Conservation (phyloP, 805 yeast species). For the Blastobotrys robertii region DNA sequence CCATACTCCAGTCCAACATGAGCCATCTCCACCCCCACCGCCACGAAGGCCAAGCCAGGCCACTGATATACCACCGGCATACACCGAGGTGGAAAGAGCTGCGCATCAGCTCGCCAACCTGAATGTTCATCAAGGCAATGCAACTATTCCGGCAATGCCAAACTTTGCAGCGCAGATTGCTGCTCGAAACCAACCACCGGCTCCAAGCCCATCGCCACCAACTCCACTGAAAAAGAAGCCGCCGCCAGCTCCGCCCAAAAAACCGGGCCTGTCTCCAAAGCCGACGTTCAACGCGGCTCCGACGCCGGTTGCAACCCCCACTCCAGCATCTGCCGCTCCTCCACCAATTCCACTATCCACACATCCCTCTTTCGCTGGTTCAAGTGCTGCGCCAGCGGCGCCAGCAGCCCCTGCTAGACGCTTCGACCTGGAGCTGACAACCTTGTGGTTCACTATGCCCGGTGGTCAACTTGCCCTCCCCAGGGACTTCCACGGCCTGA, state of each 20-base stretch:
- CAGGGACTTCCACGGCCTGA: slow-evolving; percentile 17
- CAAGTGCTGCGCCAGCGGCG: not conserved
- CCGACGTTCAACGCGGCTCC: not conserved
- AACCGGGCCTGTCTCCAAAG: slow-evolving; percentile 2
- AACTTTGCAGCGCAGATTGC: slow-evolving; percentile 29
- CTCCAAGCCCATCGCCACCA: slow-evolving; percentile 1
- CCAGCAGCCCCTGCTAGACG: slow-evolving; percentile 2
- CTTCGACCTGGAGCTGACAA: slow-evolving; percentile 16
- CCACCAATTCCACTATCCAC: slow-evolving; percentile 1
- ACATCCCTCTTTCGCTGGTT: too few relatives aligned
- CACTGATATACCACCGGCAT: slow-evolving; percentile 2
- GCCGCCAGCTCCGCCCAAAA: slow-evolving; percentile 8
- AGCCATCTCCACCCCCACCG: not conserved
- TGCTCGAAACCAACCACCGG: not conserved
- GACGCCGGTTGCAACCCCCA: slow-evolving; percentile 2
- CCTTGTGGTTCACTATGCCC: slow-evolving; percentile 20
- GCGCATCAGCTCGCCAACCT: not conserved
- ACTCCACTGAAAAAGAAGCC: slow-evolving; percentile 8
- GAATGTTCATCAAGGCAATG: not conserved
- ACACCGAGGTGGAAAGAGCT: too few relatives aligned
- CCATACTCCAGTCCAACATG: slow-evolving; percentile 3
- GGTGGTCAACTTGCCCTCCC: slow-evolving; percentile 18
- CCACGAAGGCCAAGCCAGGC: slow-evolving; percentile 1
- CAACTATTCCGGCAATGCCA: slow-evolving; percentile 9
- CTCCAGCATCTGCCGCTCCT: slow-evolving; percentile 1